Evolutionary conservation across 371 early-diverging fungal genomes (phyloP).

Genomic region (Rhizopus arrhizus): DNA sequence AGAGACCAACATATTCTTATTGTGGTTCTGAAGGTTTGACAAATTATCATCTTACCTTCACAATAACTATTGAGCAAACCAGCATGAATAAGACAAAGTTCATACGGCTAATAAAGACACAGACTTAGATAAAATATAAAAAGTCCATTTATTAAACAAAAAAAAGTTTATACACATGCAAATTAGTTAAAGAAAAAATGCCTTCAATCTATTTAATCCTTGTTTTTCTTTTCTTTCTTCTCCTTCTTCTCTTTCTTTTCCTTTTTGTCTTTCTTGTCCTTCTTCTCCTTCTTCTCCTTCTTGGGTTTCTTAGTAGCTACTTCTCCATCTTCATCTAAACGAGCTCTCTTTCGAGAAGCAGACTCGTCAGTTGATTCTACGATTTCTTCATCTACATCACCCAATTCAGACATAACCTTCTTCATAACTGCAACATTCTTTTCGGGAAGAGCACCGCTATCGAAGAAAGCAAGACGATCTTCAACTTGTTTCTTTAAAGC

Average conservation of each 20-base stretch:
- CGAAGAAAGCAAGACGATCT: slow-evolving; percentile 93
- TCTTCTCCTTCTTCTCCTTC: slow-evolving; percentile 60
- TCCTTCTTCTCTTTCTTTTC: slow-evolving; percentile 61
- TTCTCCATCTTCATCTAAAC: slow-evolving; percentile 37
- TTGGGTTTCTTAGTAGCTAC: slow-evolving; percentile 33
- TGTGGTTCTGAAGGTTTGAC: no score
- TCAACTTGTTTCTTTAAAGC: slow-evolving; percentile 96
- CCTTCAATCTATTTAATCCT: slow-evolving; percentile 22
- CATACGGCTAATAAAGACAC: no score
- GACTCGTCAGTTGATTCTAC: slow-evolving; percentile 10
- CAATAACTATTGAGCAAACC: no score
- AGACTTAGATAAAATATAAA: no score
- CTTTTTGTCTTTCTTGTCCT: slow-evolving; percentile 53
- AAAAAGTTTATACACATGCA: slow-evolving; percentile 5
- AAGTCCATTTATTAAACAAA: not conserved
- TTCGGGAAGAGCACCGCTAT: slow-evolving; percentile 83
- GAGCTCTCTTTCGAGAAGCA: slow-evolving; percentile 39
- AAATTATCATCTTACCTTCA: no score
- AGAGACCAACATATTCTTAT: no score
- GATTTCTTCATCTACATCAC: slow-evolving; percentile 65
- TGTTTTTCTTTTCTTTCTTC: slow-evolving; percentile 55
- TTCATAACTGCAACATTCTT: slow-evolving; percentile 96
- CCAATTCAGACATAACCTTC: slow-evolving; percentile 77
- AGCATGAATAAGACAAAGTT: no score
- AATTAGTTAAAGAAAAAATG: not conserved